Evolutionary conservation across 1,139 yeast genomes (phyloP).

Genomic region (Arxiozyma bovina): DNA sequence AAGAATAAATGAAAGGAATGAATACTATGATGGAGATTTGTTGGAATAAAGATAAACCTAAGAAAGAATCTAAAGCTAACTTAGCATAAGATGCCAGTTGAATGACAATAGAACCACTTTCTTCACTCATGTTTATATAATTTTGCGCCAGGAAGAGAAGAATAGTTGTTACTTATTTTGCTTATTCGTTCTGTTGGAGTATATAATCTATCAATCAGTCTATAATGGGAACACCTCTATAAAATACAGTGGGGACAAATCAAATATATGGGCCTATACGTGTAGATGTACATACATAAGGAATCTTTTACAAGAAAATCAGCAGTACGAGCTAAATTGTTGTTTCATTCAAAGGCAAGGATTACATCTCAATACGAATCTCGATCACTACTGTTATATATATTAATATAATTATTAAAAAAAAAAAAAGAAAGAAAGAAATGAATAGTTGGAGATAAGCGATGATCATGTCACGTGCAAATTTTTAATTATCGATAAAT

Average conservation of each 20-base stretch:
- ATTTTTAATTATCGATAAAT: not conserved
- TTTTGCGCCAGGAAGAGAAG: not conserved
- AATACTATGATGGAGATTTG: slow-evolving; percentile 20
- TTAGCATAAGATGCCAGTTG: not conserved
- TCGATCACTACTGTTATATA: too few relatives aligned
- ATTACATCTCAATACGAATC: too few relatives aligned
- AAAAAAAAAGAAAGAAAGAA: too few relatives aligned
- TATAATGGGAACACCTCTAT: not conserved
- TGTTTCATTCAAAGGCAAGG: too few relatives aligned
- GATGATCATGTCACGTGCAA: not conserved
- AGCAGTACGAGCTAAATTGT: too few relatives aligned
- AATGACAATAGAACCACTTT: not conserved
- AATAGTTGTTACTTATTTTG: not conserved
- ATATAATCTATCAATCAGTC: not conserved
- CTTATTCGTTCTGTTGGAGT: not conserved
- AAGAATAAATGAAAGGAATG: slow-evolving; percentile 45
- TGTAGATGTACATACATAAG: too few relatives aligned
- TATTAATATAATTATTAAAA: too few relatives aligned
- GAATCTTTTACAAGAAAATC: too few relatives aligned
- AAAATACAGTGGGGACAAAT: too few relatives aligned
- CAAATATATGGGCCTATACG: too few relatives aligned
- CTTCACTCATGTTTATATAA: not conserved
- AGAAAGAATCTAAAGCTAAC: not conserved
- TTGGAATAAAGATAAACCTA: slow-evolving; percentile 27
- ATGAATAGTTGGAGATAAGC: not conserved